A percentile compares a stretch with the other conserved stretches of the same genome.
phyloP scores from a whole-genome alignment of 345 rosid genomes.

The Gossypium arboreum region DNA sequence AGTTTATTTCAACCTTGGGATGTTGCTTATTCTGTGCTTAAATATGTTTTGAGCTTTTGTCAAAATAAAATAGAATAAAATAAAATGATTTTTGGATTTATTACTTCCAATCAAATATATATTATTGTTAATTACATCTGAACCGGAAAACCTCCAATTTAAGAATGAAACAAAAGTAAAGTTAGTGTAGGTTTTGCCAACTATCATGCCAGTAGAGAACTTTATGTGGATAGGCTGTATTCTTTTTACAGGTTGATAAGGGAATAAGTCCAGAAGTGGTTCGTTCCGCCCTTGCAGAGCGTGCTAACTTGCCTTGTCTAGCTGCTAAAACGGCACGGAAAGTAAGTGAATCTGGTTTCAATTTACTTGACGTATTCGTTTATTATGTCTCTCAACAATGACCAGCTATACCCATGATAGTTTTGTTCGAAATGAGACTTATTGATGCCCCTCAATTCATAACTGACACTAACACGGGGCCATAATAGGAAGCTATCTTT shows the following conservation, averaged over 20 bases:
- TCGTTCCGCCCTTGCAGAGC: constrained; percentile 82
- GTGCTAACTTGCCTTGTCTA: constrained; percentile 71
- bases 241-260: constrained; percentile 63
- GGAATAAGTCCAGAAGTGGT: constrained; percentile 82
- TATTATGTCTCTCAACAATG: not conserved
- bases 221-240: constrained; percentile 8
- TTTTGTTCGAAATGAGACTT: not conserved
- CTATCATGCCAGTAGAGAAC: not conserved
- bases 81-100: not conserved
- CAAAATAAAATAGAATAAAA: too few relatives aligned
- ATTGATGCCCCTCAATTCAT: not conserved
- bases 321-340: constrained; percentile 74
- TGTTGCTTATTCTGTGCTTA: not conserved
- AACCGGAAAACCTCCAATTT: not conserved
- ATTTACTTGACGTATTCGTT: constrained; percentile 4
- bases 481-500: constrained; percentile 8
- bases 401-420: not conserved
- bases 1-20: not conserved
- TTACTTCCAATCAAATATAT: not conserved
- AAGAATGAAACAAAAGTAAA: not conserved
- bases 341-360: constrained; percentile 40
- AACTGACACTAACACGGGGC: not conserved
- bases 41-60: not conserved
- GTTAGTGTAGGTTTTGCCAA: not conserved
- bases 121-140: not conserved